Base-by-base conservation (phyloP, 2,329 filamentous ascomycete genomes). In the Leptographium radiaticola region DNA sequence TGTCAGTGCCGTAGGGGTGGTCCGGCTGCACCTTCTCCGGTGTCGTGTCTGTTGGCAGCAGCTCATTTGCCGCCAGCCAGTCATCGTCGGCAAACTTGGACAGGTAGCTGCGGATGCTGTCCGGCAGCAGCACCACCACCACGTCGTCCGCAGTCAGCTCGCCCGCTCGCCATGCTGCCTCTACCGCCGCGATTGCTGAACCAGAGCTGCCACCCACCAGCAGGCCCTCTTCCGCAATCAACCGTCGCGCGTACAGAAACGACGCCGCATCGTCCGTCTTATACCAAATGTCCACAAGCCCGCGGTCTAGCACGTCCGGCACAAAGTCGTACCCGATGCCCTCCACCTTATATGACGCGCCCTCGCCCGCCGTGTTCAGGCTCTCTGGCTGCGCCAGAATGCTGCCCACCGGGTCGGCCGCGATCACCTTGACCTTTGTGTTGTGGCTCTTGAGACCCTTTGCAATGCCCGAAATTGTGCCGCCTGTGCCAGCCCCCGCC, bases 321-420 rank as follows among this genome's bases (percentile, higher is more conserved):
- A 98, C 86, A 68, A 98, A 98, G 68, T 98, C 93, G 68, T 98
- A 98, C 20, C 93, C 93, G 63, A 98, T 98, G 45, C 93, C 93
- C 72, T 98, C 93, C 1, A 98, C 93, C 73, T 98, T 97, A 75
- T 98, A 98, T 1, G 84, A 75, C 68, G 89, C 83, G 64, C 96
- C 91, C 57, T 80, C 78, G 65, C 84, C 80, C 59, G 87, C 84
- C 49, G 87, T 75, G 68, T 98, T 98, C 61, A 98, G 73, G 7
- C 69, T 63, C 60, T 86, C 81, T 2, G 93, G 93, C 36, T 95
- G 64, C 11, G 93, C 93, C 49, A 98, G 76, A 61, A 97, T 89
- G 55, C 89, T 95, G 52, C 93, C 93, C 50, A 90, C 80, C 0
- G 93, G 93, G 68, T 98, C 93, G 6, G 91, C 93, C 4, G 89